Conservation (phyloP, 441 rosid species). For the Pelargonium myrrhifolium region DNA sequence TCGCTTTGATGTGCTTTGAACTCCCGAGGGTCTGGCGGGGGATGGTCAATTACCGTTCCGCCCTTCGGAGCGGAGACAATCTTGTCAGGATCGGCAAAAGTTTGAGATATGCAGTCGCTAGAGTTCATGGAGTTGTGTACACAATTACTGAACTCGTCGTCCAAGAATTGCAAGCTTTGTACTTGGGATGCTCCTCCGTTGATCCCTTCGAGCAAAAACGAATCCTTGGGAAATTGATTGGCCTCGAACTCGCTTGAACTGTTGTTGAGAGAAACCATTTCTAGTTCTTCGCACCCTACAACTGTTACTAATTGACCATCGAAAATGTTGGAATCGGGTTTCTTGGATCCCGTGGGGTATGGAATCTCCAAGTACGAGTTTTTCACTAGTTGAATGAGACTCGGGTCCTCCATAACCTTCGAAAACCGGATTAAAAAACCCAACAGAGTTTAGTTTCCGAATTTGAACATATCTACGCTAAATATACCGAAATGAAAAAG, state of each 20-base stretch:
- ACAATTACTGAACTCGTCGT: conserved; percentile 63
- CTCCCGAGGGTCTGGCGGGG: conserved; percentile 35
- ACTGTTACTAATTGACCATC: conserved; percentile 24
- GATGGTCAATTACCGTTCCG: conserved; percentile 22
- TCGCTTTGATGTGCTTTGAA: conserved; percentile 31
- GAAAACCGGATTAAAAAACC: conserved; percentile 1
- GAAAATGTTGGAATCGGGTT: conserved; percentile 25
- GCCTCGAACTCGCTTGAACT: conserved; percentile 43
- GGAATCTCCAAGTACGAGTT: conserved; percentile 53
- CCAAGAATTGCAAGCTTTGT: conserved; percentile 61
- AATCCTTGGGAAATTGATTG: conserved; percentile 28
- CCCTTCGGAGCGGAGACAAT: conserved; percentile 27
- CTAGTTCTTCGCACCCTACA: conserved; percentile 32
- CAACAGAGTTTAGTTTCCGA: neutral
- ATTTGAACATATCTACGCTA: neutral
- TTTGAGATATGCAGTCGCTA: conserved; percentile 69
- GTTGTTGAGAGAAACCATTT: conserved; percentile 35
- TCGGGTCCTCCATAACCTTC: conserved; percentile 68
- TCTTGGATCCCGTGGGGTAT: conserved; percentile 26
- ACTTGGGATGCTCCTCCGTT: conserved; percentile 60
- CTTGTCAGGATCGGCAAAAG: conserved; percentile 42
- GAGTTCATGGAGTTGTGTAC: conserved; percentile 55
- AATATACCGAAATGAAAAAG: neutral
- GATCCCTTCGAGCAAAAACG: conserved; percentile 38
- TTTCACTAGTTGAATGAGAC: conserved; percentile 52